Evolutionary conservation across 1,139 yeast genomes (phyloP).

Genomic region (Arxiozyma slooffiae): DNA sequence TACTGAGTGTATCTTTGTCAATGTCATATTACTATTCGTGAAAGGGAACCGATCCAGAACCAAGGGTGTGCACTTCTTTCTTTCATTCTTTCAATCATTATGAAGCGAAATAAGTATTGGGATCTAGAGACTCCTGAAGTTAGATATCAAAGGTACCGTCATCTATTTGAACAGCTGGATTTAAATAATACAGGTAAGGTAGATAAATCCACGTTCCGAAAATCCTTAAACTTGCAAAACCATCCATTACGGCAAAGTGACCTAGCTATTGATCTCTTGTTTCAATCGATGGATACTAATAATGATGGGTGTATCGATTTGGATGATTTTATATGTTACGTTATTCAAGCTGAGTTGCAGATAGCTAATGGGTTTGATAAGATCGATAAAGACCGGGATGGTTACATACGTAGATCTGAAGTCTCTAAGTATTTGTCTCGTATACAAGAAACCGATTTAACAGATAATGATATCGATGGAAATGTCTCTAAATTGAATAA

Average conservation of each 20-base stretch:
- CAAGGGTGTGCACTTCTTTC: not conserved
- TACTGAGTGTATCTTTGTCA: too few species aligned
- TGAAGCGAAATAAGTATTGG: not conserved
- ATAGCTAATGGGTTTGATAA: constrained; percentile 58
- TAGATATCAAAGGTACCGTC: constrained; percentile 17
- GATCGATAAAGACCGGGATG: constrained; percentile 70
- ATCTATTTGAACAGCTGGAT: constrained; percentile 42
- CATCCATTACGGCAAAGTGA: constrained; percentile 64
- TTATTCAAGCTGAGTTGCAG: constrained; percentile 56
- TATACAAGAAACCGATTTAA: constrained; percentile 8
- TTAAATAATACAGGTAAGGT: constrained; percentile 45
- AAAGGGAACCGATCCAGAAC: too few species aligned
- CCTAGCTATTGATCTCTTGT: constrained; percentile 47
- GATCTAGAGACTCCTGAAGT: constrained; percentile 8
- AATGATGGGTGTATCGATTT: constrained; percentile 50
- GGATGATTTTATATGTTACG: constrained; percentile 52
- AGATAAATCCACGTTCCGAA: constrained; percentile 44
- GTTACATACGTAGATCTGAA: constrained; percentile 57
- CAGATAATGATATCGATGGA: not conserved
- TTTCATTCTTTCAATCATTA: too few species aligned
- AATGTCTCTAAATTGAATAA: constrained; percentile 13
- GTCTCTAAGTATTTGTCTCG: constrained; percentile 49
- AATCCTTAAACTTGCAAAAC: constrained; percentile 43
- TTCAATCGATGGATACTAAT: constrained; percentile 48
- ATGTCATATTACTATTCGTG: too few species aligned